Evolutionary conservation across 2,329 filamentous ascomycete genomes (phyloP).

Genomic region (Alternaria triticimaculans): DNA sequence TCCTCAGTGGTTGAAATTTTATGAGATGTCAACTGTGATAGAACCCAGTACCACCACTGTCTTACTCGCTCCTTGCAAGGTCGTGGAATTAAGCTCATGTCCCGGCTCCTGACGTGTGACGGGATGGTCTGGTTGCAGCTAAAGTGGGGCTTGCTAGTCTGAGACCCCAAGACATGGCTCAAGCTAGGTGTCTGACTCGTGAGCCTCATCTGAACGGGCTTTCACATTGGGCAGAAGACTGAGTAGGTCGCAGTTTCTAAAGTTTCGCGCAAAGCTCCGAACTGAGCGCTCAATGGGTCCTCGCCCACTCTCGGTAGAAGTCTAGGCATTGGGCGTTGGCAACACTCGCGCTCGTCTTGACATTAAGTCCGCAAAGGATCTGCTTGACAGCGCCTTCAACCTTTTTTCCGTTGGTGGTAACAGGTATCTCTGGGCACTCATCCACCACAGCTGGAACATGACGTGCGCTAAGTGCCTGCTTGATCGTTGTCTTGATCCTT

Average conservation of each 20-base stretch:
- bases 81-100: conserved; percentile 6
- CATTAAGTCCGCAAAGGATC: conserved; percentile 84
- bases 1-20: background rate
- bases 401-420: conserved; percentile 96
- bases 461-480: conserved; percentile 80
- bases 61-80: background rate
- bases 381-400: conserved; percentile 97
- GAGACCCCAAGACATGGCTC: background rate
- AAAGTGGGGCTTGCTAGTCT: background rate
- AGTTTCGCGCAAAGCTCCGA: background rate
- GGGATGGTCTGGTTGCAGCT: background rate
- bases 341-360: conserved; percentile 92
- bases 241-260: background rate
- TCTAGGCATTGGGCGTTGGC: conserved; percentile 87
- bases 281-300: conserved; percentile 20
- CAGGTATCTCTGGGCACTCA: conserved; percentile 83
- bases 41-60: background rate
- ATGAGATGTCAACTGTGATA: background rate
- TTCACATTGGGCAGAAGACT: too few relatives aligned
- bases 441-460: conserved; percentile 88
- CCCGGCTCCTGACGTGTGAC: background rate
- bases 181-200: background rate
- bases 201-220: background rate
- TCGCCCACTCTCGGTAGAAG: conserved; percentile 81
- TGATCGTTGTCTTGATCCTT: conserved; percentile 71